Percentiles rank a stretch among this genome's conserved stretches.
phyloP scores from a whole-genome alignment of 2,329 filamentous ascomycete genomes.

The Eurotiales sp. region DNA sequence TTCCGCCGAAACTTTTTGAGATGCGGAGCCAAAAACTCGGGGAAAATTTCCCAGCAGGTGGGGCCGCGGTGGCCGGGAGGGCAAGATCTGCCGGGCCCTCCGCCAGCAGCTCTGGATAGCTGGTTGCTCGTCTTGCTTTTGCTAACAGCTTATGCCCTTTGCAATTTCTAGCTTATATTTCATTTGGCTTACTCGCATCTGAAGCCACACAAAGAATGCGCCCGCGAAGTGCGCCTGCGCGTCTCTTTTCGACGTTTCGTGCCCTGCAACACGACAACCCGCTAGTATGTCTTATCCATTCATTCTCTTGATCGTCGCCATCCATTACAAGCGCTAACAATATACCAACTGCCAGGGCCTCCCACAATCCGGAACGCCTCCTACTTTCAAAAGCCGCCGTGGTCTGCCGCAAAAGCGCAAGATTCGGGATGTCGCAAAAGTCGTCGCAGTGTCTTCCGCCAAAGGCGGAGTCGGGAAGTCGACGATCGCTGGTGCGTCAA shows the following conservation, averaged over 20 bases:
- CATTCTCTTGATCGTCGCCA: not conserved
- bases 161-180: no score
- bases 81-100: conserved; percentile 12
- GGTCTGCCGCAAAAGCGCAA: conserved; percentile 75
- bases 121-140: no score
- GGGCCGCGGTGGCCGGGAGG: not conserved
- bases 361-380: conserved; percentile 68
- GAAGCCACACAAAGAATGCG: conserved; percentile 20
- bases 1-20: no score
- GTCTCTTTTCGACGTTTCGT: conserved; percentile 55
- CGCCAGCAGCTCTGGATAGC: no score
- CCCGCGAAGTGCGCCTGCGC: no score
- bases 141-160: no score
- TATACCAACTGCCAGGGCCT: conserved; percentile 60
- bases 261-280: conserved; percentile 77
- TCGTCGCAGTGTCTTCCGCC: conserved; percentile 95
- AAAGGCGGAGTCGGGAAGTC: conserved; percentile 99
- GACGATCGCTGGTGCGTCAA: conserved; percentile 69
- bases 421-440: conserved; percentile 80
- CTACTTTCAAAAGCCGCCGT: conserved; percentile 68
- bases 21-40: conserved; percentile 13
- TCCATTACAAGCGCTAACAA: no score
- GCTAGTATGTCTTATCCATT: conserved; percentile 53
- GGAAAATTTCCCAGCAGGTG: conserved; percentile 15
- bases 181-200: no score